Conservation (phyloP, 805 yeast species). For the Candida loeiensis region DNA sequence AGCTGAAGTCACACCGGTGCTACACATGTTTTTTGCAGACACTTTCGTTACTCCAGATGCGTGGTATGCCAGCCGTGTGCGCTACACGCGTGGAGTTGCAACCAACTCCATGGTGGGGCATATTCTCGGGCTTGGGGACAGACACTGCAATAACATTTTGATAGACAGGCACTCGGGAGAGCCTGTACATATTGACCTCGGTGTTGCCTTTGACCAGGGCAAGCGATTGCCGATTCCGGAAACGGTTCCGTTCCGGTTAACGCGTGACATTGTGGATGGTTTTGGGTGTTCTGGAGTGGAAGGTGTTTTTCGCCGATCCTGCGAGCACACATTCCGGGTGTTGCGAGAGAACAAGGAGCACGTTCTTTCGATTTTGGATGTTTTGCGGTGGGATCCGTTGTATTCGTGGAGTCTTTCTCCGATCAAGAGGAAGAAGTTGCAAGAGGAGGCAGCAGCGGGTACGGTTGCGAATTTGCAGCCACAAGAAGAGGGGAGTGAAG, state of each 20-base stretch:
- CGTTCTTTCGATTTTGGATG: slow-evolving; percentile 79
- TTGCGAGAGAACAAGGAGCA: slow-evolving; percentile 62
- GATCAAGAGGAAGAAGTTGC: slow-evolving; percentile 52
- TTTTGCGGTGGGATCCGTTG: slow-evolving; percentile 86
- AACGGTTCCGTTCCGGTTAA: slow-evolving; percentile 86
- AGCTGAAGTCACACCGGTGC: slow-evolving; percentile 56
- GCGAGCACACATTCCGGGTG: slow-evolving; percentile 70
- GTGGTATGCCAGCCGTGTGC: slow-evolving; percentile 68
- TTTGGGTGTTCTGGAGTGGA: slow-evolving; percentile 83
- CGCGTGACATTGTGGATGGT: slow-evolving; percentile 89
- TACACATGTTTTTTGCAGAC: slow-evolving; percentile 67
- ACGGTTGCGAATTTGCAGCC: slow-evolving; percentile 13
- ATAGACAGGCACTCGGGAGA: slow-evolving; percentile 83
- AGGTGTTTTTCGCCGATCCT: slow-evolving; percentile 70
- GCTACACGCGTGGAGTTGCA: slow-evolving; percentile 76
- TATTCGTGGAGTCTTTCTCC: slow-evolving; percentile 91
- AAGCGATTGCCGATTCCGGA: slow-evolving; percentile 82
- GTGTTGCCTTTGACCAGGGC: slow-evolving; percentile 96
- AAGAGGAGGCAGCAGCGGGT: slow-evolving; percentile 32
- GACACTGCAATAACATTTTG: slow-evolving; percentile 88
- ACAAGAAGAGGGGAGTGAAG: slow-evolving; percentile 59
- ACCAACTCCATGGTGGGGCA: slow-evolving; percentile 83
- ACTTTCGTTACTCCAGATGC: slow-evolving; percentile 60
- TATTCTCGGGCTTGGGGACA: slow-evolving; percentile 88
- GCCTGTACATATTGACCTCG: slow-evolving; percentile 93